Percentiles rank a stretch among this genome's conserved stretches.
Conservation (phyloP, 1,284 basidiomycete genomes). For the Microbotryum saponariae region DNA sequence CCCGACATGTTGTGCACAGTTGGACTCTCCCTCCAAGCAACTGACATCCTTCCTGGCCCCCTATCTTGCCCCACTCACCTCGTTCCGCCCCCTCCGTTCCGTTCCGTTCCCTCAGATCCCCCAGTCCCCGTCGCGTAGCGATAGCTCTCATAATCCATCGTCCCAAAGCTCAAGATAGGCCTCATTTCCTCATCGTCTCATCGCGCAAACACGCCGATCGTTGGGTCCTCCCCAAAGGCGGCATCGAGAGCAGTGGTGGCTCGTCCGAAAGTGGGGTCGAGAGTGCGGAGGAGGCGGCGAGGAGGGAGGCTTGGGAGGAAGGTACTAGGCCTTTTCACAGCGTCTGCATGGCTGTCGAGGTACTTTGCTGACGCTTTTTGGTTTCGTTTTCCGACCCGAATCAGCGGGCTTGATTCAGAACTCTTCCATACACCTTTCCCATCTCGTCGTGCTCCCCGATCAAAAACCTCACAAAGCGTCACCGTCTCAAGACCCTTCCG, state of each 20-base stretch:
- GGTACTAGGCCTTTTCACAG: slow-evolving; percentile 6
- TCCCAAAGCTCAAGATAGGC: not conserved
- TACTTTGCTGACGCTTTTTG: too few species aligned
- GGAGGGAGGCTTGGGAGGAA: slow-evolving; percentile 31
- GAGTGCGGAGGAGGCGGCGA: slow-evolving; percentile 7
- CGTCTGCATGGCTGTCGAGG: too few species aligned
- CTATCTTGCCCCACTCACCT: not conserved
- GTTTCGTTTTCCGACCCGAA: too few species aligned
- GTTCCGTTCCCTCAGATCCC: not conserved
- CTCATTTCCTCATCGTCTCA: slow-evolving; percentile 16
- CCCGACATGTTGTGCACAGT: not conserved
- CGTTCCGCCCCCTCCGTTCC: not conserved
- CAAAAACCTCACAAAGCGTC: slow-evolving; percentile 25
- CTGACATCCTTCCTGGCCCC: not conserved
- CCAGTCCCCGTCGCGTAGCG: slow-evolving; percentile 19
- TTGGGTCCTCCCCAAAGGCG: slow-evolving; percentile 30
- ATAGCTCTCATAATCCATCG: slow-evolving; percentile 13
- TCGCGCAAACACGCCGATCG: slow-evolving; percentile 15
- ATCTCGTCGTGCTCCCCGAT: slow-evolving; percentile 20
- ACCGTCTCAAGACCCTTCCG: slow-evolving; percentile 5
- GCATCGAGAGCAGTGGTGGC: slow-evolving; percentile 10
- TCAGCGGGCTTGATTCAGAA: slow-evolving; percentile 13
- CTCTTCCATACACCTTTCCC: slow-evolving; percentile 13
- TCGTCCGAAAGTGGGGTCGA: slow-evolving; percentile 7
- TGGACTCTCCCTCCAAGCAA: not conserved